Conservation (phyloP, 2,329 filamentous ascomycete genomes). For the Sarocladium oryzae region DNA sequence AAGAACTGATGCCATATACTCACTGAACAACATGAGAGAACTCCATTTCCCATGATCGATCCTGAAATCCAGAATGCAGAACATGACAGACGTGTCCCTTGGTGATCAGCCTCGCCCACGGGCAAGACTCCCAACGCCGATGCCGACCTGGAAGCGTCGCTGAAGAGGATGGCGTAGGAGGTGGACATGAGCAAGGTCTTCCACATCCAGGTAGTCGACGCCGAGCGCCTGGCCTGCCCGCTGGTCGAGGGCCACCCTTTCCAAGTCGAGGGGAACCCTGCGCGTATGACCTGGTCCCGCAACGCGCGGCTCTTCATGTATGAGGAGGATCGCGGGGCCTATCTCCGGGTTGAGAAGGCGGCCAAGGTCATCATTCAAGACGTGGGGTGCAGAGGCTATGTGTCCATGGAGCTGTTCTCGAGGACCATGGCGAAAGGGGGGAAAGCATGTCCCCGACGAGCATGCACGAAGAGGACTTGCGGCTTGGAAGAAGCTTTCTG, state of each 20-base stretch:
- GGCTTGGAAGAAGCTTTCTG: conserved; percentile 6
- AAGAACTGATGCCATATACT: conserved; percentile 7
- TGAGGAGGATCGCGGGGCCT: conserved; percentile 56
- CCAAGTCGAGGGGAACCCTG: conserved; percentile 26
- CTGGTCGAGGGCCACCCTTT: conserved; percentile 38
- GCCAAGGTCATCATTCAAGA: conserved; percentile 55
- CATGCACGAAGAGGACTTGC: conserved; percentile 11
- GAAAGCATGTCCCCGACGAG: conserved; percentile 17
- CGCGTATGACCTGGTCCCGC: conserved; percentile 69
- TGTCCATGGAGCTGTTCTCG: conserved; percentile 65
- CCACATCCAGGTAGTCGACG: conserved; percentile 70
- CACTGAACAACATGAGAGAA: too few species aligned
- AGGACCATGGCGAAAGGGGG: conserved; percentile 21
- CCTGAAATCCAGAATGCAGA: too few species aligned
- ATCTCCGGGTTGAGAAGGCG: conserved; percentile 59
- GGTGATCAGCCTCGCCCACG: conserved; percentile 50
- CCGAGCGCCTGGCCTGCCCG: conserved; percentile 52
- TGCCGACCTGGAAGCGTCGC: conserved; percentile 42
- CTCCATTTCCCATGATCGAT: too few species aligned
- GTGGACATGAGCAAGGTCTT: conserved; percentile 61
- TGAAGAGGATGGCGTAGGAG: conserved; percentile 43
- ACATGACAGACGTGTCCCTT: conserved; percentile 64
- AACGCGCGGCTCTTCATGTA: conserved; percentile 58
- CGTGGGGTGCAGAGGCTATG: conserved; percentile 61
- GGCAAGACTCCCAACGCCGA: conserved; percentile 45